Evolutionary conservation across 371 early-diverging fungal genomes (phyloP).

Genomic region (Nematocida parisii): DNA sequence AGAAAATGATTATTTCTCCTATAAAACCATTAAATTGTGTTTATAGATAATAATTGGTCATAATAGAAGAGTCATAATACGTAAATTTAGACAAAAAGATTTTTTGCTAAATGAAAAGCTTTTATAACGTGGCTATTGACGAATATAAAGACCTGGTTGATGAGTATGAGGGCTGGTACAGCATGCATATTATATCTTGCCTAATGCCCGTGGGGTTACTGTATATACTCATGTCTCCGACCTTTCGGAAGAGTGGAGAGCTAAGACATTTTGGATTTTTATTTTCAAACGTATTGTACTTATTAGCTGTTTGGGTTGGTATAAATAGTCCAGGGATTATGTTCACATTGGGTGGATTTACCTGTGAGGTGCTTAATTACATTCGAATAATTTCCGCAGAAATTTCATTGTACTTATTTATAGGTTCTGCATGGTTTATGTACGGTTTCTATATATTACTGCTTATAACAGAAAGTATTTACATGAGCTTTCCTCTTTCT

Average conservation of each 20-base stretch:
- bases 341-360: slow-evolving; percentile 6
- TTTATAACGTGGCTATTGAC: slow-evolving; percentile 5
- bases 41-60: not conserved
- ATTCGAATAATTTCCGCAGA: not conserved
- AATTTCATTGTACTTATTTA: not conserved
- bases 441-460: not conserved
- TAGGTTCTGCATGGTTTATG: not conserved
- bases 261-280: not conserved
- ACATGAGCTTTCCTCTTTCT: not conserved
- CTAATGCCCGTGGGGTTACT: not conserved
- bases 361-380: not conserved
- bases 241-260: not conserved
- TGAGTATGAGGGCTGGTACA: not conserved
- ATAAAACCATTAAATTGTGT: too few species aligned
- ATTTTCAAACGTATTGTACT: not conserved
- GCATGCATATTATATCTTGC: not conserved
- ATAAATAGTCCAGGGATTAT: not conserved
- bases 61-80: not conserved
- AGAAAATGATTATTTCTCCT: too few species aligned
- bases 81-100: not conserved
- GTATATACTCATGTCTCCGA: not conserved
- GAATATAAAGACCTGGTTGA: slow-evolving; percentile 7
- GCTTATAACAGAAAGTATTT: not conserved
- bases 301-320: not conserved
- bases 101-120: slow-evolving; percentile 25